Evolutionary conservation across 2,329 filamentous ascomycete species (phyloP).

Genomic region (Penicillium sp.): DNA sequence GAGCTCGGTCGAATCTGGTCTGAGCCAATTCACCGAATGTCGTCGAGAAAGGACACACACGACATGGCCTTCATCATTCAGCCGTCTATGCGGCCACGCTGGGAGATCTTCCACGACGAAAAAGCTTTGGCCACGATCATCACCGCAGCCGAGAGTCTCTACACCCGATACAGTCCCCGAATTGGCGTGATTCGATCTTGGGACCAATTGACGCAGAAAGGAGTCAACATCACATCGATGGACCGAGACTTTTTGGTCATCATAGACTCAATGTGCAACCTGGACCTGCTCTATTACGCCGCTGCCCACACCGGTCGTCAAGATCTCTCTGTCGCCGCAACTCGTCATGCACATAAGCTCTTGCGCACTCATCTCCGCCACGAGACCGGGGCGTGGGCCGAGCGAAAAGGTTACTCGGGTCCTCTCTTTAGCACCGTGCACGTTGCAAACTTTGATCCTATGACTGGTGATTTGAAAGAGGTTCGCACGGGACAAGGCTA

Average conservation of each 20-base stretch:
- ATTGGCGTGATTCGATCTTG: constrained; percentile 37
- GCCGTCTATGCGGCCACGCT: constrained; percentile 43
- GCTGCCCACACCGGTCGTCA: constrained; percentile 22
- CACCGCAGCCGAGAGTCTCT: constrained; percentile 21
- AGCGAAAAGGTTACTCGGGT: constrained; percentile 1
- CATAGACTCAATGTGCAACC: constrained; percentile 41
- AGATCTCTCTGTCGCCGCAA: constrained; percentile 32
- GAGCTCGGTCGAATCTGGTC: constrained; percentile 12
- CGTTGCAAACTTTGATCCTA: constrained; percentile 18
- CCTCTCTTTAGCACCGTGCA: constrained; percentile 16
- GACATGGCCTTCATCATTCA: constrained; percentile 51
- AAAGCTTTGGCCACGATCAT: constrained; percentile 8
- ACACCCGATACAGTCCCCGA: constrained; percentile 31
- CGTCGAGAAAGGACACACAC: constrained; percentile 46
- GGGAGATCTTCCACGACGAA: constrained; percentile 38
- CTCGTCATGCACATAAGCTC: constrained; percentile 34
- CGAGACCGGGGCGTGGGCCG: constrained; percentile 20
- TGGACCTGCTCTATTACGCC: constrained; percentile 37
- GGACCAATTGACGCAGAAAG: constrained; percentile 13
- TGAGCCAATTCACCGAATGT: constrained; percentile 12
- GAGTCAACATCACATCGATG: constrained; percentile 27
- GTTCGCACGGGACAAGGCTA: constrained; percentile 20
- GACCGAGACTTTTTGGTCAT: constrained; percentile 36
- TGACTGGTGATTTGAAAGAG: constrained; percentile 10
- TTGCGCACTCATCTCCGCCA: constrained; percentile 27